Evolutionary conservation across 495 filamentous ascomycete genomes (phyloP).

Genomic region (Penicillium crystallinum): DNA sequence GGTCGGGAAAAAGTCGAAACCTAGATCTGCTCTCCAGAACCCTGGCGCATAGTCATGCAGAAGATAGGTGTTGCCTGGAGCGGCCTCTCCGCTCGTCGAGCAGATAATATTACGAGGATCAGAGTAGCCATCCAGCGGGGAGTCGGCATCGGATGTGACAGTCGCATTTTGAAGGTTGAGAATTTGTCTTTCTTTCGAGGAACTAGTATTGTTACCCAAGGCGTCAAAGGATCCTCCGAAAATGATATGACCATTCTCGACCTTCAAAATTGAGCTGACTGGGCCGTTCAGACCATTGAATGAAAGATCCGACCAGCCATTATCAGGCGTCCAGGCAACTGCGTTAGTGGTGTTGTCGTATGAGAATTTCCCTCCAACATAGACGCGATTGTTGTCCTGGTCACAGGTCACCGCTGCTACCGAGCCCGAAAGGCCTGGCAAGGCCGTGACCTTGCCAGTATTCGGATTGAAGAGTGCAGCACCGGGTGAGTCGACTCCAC

Average conservation of each 20-base stretch:
- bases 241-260: constrained; percentile 73
- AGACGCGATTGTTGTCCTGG: constrained; percentile 73
- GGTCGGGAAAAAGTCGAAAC: constrained; percentile 75
- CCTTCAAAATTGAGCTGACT: constrained; percentile 78
- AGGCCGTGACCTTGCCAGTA: constrained; percentile 58
- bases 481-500: constrained; percentile 65
- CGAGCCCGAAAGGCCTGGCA: constrained; percentile 74
- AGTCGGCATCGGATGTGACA: constrained; percentile 60
- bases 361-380: constrained; percentile 82
- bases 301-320: constrained; percentile 75
- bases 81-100: constrained; percentile 59
- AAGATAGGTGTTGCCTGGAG: constrained; percentile 74
- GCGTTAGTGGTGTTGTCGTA: constrained; percentile 81
- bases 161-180: constrained; percentile 77
- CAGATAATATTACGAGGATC: constrained; percentile 85
- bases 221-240: constrained; percentile 92
- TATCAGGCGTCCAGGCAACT: constrained; percentile 66
- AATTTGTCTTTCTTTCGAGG: constrained; percentile 56
- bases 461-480: constrained; percentile 75
- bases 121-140: constrained; percentile 57
- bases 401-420: constrained; percentile 83
- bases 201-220: constrained; percentile 67
- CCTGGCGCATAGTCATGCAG: constrained; percentile 74
- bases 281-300: constrained; percentile 95
- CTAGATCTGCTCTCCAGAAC: constrained; percentile 78